phyloP scores from a whole-genome alignment of 345 rosid species.

The Syzygium grande region DNA sequence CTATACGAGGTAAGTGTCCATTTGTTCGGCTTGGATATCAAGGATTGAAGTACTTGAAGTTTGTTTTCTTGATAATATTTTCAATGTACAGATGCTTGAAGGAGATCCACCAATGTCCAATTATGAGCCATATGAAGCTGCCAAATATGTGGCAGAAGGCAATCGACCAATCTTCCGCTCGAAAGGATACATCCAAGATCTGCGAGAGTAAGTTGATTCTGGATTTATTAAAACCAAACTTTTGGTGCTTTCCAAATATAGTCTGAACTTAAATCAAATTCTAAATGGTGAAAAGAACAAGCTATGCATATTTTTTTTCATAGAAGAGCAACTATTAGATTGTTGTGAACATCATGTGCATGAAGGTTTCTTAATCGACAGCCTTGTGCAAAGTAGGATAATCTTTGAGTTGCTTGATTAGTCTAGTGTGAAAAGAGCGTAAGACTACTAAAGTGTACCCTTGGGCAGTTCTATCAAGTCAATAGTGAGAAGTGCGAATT shows the following conservation, averaged over 20 bases:
- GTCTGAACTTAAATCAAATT: neutral
- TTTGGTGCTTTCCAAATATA: neutral
- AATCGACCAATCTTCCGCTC: conserved; percentile 75
- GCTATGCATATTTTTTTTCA: neutral
- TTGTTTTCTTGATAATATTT: conserved; percentile 4
- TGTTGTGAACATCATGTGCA: neutral
- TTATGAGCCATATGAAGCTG: conserved; percentile 94
- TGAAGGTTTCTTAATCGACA: neutral
- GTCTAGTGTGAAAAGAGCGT: neutral
- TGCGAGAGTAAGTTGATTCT: conserved; percentile 70
- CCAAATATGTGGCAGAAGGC: conserved; percentile 86
- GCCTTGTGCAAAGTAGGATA: neutral
- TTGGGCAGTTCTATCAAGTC: neutral
- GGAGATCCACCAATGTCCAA: conserved; percentile 84
- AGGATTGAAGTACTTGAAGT: conserved; percentile 2
- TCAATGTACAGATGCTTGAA: conserved; percentile 74
- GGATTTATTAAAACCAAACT: neutral
- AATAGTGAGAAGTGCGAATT: neutral
- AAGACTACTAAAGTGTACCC: neutral
- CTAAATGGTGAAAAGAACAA: neutral
- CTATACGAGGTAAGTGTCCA: conserved; percentile 65
- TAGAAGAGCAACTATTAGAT: neutral
- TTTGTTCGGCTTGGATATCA: neutral
- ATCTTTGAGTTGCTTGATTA: neutral
- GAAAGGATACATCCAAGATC: conserved; percentile 63